A percentile compares a stretch with the other conserved stretches of the same genome.
phyloP scores from a whole-genome alignment of 106 monocot genomes.

The Dioscorea zingiberensis region DNA sequence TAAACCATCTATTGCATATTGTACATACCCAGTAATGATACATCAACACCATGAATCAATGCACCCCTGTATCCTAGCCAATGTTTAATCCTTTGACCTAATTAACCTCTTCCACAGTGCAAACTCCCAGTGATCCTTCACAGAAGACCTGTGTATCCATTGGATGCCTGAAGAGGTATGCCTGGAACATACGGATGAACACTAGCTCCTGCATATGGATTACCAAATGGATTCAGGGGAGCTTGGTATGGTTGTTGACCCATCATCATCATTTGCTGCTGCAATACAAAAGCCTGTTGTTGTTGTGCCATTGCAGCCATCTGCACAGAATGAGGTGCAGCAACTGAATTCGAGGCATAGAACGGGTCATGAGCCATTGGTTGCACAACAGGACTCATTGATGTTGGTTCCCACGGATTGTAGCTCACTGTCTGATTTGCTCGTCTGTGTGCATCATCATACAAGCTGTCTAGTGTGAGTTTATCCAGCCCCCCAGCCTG shows the following conservation, averaged over 20 bases:
- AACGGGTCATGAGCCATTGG: constrained; percentile 54
- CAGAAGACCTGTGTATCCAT: constrained; percentile 49
- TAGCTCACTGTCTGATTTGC: constrained; percentile 65
- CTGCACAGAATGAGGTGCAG: constrained; percentile 69
- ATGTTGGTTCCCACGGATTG: constrained; percentile 75
- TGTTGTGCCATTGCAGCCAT: constrained; percentile 93
- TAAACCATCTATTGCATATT: too few species aligned
- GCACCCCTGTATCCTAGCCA: constrained; percentile 5
- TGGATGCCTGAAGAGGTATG: constrained; percentile 39
- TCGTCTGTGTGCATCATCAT: constrained; percentile 65
- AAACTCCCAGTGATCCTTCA: constrained; percentile 9
- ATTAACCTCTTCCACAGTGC: background rate
- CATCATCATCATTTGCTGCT: constrained; percentile 84
- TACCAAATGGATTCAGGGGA: constrained; percentile 59
- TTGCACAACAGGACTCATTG: constrained; percentile 20
- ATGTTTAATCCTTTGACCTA: background rate
- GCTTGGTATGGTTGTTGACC: constrained; percentile 40
- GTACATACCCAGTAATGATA: too few species aligned
- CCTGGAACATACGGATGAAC: constrained; percentile 41
- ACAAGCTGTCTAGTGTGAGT: constrained; percentile 88
- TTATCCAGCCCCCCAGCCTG: constrained; percentile 89
- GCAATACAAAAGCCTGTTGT: constrained; percentile 75
- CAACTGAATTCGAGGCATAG: constrained; percentile 44
- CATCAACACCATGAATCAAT: background rate
- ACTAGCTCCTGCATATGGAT: constrained; percentile 33